These are phyloP conservation scores for Curvularia sp. DNA, from an alignment of 2,329 filamentous ascomycete species.

Conservation along the genomic window DNA sequence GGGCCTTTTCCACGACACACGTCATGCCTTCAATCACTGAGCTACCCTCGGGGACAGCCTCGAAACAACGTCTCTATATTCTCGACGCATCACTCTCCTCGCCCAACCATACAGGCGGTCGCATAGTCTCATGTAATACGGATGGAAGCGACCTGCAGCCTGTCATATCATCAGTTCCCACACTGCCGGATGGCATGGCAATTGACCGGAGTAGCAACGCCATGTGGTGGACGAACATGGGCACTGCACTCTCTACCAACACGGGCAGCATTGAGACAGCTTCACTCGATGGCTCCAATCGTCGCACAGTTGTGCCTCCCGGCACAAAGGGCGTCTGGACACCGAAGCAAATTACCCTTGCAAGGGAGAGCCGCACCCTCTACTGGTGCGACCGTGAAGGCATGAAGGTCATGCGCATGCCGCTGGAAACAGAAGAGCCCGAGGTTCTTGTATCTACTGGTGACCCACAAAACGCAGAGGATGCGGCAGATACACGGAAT, in stretches of 20 bases:
- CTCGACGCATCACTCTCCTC: background rate
- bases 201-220: background rate
- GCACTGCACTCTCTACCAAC: background rate
- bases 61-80: background rate
- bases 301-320: background rate
- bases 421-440: background rate
- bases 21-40: slow-evolving; percentile 1
- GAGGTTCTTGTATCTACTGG: background rate
- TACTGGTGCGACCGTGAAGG: slow-evolving; percentile 5
- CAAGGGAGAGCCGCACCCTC: background rate
- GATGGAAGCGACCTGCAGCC: background rate
- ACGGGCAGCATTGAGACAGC: slow-evolving; percentile 1
- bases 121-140: background rate
- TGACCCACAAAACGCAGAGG: background rate
- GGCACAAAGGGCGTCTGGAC: slow-evolving; percentile 1
- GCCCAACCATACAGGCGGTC: background rate
- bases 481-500: background rate
- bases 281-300: background rate
- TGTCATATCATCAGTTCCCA: background rate
- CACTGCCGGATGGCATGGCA: background rate
- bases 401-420: slow-evolving; percentile 6
- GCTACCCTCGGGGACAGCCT: background rate
- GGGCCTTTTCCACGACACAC: background rate
- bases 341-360: background rate
- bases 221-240: slow-evolving; percentile 5